Conservation (phyloP, 108 stramenopile genomes). For the Bacterosira constricta region DNA sequence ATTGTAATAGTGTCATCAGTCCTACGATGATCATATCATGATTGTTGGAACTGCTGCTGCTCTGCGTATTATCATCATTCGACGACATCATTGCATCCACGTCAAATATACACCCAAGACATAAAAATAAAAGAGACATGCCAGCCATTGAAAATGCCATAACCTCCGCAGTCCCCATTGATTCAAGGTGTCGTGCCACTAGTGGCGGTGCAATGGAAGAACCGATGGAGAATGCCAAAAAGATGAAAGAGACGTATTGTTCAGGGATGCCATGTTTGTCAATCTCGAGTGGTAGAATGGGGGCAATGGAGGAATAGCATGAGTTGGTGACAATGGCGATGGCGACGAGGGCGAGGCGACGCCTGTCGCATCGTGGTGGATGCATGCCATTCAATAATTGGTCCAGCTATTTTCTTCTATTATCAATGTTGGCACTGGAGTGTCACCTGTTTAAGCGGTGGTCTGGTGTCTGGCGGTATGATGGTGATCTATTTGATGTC, state of each 20-base stretch:
- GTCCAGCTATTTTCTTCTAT: too few species aligned
- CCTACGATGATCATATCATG: not conserved
- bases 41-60: not conserved
- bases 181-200: constrained; percentile 25
- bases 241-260: constrained; percentile 31
- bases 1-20: constrained; percentile 15
- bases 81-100: not conserved
- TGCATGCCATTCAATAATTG: too few species aligned
- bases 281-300: constrained; percentile 43
- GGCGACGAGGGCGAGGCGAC: constrained; percentile 19
- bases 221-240: constrained; percentile 39
- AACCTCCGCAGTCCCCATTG: constrained; percentile 18
- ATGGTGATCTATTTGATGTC: too few species aligned
- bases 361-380: too few species aligned
- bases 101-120: constrained; percentile 28
- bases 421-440: too few species aligned
- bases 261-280: constrained; percentile 12
- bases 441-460: too few species aligned
- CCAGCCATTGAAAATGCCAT: constrained; percentile 27
- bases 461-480: too few species aligned
- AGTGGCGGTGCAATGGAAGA: constrained; percentile 18
- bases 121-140: constrained; percentile 29
- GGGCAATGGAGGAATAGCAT: constrained; percentile 35
- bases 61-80: not conserved
- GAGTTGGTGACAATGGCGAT: constrained; percentile 37